Percentiles rank a stretch among this genome's conserved stretches.
phyloP scores from a whole-genome alignment of 2,329 filamentous ascomycete genomes.

The Xylaria sp. region DNA sequence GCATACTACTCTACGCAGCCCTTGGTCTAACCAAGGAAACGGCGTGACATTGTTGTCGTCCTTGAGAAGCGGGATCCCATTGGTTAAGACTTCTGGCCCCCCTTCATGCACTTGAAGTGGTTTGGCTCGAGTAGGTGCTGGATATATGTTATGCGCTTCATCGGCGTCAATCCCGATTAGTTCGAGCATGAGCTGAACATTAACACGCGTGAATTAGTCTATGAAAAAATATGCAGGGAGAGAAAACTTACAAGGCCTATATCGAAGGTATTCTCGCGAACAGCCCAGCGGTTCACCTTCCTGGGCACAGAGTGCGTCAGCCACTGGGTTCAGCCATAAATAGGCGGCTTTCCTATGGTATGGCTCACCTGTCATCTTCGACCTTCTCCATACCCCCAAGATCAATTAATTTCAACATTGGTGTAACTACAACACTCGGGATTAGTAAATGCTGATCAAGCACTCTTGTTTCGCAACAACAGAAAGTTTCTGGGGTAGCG shows the following conservation, averaged over 20 bases:
- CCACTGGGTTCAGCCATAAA: too few species aligned
- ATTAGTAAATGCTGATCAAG: not conserved
- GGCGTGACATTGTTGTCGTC: not conserved
- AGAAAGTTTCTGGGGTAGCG: not conserved
- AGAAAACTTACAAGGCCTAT: slow-evolving; percentile 12
- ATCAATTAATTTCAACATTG: slow-evolving; percentile 25
- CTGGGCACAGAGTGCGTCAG: slow-evolving; percentile 4
- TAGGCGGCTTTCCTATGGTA: not conserved
- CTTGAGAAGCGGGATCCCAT: slow-evolving; percentile 1
- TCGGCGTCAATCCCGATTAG: not conserved
- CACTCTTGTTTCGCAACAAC: not conserved
- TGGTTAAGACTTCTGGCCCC: not conserved
- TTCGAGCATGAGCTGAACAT: slow-evolving; percentile 14
- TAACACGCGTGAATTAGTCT: not conserved
- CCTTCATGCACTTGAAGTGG: not conserved
- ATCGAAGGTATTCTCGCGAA: slow-evolving; percentile 14
- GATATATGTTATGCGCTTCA: not conserved
- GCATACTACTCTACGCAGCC: slow-evolving; percentile 17
- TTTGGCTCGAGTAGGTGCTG: not conserved
- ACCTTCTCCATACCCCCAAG: not conserved
- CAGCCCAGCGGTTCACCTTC: not conserved
- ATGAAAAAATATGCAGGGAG: not conserved
- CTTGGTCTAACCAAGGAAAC: slow-evolving; percentile 7
- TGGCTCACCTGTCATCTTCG: not conserved
- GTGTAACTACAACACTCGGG: not conserved